These are phyloP conservation scores for Pyrus betulifolia DNA, from an alignment of 306 rosid genomes.

Conservation along the genomic window DNA sequence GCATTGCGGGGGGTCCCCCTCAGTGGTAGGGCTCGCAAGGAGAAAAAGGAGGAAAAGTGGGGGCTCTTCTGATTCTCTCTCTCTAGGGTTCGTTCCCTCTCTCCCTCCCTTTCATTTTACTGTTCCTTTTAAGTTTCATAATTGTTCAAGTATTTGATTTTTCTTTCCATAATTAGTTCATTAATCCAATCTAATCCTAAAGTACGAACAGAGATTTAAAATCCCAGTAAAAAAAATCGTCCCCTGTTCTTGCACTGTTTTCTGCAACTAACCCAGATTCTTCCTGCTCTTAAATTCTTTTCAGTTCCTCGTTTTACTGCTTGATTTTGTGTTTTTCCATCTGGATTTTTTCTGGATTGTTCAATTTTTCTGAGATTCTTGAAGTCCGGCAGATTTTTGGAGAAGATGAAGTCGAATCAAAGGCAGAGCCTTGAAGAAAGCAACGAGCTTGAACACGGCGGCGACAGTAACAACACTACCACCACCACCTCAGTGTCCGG, in stretches of 20 bases:
- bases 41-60: slow-evolving; percentile 45
- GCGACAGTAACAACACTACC: slow-evolving; percentile 3
- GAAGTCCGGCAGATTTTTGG: not conserved
- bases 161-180: slow-evolving; percentile 14
- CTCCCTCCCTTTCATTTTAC: slow-evolving; percentile 4
- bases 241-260: slow-evolving; percentile 10
- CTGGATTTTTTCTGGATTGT: slow-evolving; percentile 5
- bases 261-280: not conserved
- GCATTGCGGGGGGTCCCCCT: slow-evolving; percentile 42
- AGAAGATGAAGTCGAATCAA: slow-evolving; percentile 30
- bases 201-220: slow-evolving; percentile 30
- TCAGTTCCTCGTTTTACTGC: not conserved
- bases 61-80: slow-evolving; percentile 20
- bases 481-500: slow-evolving; percentile 16
- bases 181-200: slow-evolving; percentile 35
- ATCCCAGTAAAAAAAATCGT: slow-evolving; percentile 26
- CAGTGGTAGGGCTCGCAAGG: slow-evolving; percentile 6
- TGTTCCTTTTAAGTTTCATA: not conserved
- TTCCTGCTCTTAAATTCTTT: not conserved
- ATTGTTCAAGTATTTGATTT: not conserved
- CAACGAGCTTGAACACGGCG: slow-evolving; percentile 12
- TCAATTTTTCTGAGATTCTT: not conserved
- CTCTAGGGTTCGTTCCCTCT: slow-evolving; percentile 55
- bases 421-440: slow-evolving; percentile 7
- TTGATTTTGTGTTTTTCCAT: not conserved